Percentiles rank a stretch among this genome's conserved stretches.
Conservation (phyloP, 257 asterid species). For the Petunia axillaris region DNA sequence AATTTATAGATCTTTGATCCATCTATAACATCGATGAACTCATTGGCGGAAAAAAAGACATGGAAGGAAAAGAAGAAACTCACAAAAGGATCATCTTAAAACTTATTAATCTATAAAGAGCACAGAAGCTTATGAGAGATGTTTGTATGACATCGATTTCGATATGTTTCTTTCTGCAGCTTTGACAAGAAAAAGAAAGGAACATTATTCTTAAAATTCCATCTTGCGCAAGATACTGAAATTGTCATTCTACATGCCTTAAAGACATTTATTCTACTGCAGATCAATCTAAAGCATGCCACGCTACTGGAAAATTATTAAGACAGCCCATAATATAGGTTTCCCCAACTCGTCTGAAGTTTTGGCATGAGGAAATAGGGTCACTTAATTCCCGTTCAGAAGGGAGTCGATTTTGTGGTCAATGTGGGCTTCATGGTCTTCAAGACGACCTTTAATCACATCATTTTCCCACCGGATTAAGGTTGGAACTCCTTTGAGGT, state of each 20-base stretch:
- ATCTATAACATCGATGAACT: too few species aligned
- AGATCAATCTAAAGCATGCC: not conserved
- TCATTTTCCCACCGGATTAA: constrained; percentile 79
- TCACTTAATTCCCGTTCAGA: constrained; percentile 45
- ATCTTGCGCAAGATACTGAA: not conserved
- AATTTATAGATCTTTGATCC: too few species aligned
- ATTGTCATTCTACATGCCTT: not conserved
- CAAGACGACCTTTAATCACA: constrained; percentile 69
- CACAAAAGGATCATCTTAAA: too few species aligned
- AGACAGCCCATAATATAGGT: not conserved
- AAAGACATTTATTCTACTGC: not conserved
- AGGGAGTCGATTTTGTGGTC: constrained; percentile 60
- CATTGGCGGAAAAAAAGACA: too few species aligned
- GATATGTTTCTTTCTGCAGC: too few species aligned
- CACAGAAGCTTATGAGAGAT: too few species aligned
- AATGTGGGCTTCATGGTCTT: constrained; percentile 81
- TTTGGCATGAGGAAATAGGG: not conserved
- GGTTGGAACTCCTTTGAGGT: constrained; percentile 82
- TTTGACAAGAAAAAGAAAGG: too few species aligned
- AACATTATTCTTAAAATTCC: too few species aligned
- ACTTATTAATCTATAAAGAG: too few species aligned
- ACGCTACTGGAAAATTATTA: not conserved
- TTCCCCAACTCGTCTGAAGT: not conserved
- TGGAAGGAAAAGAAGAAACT: too few species aligned
- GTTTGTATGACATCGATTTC: too few species aligned